phyloP scores from a whole-genome alignment of 2,329 filamentous ascomycete genomes.

The Berkeleyomyces basicola region DNA sequence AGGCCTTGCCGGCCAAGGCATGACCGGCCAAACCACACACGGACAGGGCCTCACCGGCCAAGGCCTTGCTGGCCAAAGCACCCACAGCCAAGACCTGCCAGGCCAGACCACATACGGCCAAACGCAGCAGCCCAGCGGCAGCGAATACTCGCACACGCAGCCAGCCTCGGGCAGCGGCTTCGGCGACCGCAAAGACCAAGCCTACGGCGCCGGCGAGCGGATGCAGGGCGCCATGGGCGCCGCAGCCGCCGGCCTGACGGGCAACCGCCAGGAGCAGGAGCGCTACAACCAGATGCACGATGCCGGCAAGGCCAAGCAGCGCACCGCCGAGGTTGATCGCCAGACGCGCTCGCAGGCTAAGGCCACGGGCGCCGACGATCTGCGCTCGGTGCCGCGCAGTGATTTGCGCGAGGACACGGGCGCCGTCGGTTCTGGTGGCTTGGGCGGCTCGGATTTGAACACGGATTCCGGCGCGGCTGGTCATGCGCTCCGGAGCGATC shows the following conservation, averaged over 20 bases:
- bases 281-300: conserved; percentile 58
- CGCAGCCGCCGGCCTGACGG: conserved; percentile 54
- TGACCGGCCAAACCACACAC: background rate
- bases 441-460: background rate
- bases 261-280: conserved; percentile 47
- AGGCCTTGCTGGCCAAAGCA: background rate
- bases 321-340: conserved; percentile 67
- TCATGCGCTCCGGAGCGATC: background rate
- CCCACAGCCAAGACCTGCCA: background rate
- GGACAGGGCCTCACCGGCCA: background rate
- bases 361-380: background rate
- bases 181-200: background rate
- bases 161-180: background rate
- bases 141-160: background rate
- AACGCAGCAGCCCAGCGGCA: background rate
- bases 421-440: background rate
- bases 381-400: background rate
- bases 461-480: background rate
- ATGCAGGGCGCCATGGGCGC: conserved; percentile 54
- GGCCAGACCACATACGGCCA: background rate
- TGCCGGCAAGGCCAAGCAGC: conserved; percentile 66
- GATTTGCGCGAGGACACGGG: background rate
- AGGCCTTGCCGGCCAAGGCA: background rate
- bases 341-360: conserved; percentile 21
- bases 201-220: conserved; percentile 49